Evolutionary conservation across 306 rosid genomes (phyloP).

Genomic region (Vigna radiata): DNA sequence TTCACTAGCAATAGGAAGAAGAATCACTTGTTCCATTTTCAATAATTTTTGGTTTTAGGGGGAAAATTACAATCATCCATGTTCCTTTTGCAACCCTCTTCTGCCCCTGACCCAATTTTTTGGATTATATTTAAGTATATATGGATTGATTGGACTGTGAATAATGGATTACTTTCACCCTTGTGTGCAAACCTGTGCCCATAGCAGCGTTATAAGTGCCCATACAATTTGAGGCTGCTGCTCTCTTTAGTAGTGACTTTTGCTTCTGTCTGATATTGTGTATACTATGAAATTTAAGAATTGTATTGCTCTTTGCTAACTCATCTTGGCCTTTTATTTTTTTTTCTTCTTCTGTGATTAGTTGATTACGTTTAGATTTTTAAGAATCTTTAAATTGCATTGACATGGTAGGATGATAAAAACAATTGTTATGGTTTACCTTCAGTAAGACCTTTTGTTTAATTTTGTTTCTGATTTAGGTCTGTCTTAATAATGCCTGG

Average conservation of each 20-base stretch:
- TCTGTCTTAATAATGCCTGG: constrained; percentile 24
- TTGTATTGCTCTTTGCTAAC: constrained; percentile 2
- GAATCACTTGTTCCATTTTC: not conserved
- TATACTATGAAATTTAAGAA: constrained; percentile 7
- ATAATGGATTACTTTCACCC: not conserved
- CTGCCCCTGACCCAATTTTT: no score
- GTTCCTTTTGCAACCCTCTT: no score
- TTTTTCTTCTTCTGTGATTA: not conserved
- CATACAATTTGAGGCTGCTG: not conserved
- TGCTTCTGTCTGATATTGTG: not conserved
- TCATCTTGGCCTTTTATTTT: not conserved
- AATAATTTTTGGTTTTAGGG: not conserved
- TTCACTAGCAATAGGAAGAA: not conserved
- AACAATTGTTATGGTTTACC: constrained; percentile 26
- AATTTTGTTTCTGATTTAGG: constrained; percentile 14
- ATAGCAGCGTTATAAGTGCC: not conserved
- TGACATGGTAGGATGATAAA: constrained; percentile 16
- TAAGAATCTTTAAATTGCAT: constrained; percentile 6
- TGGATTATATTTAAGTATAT: no score
- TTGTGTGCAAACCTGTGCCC: not conserved
- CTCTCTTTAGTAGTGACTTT: not conserved
- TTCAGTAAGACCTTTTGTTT: constrained; percentile 25
- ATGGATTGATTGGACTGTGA: not conserved
- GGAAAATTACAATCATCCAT: no score
- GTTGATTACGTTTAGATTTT: not conserved